These are phyloP conservation scores for Murraya paniculata DNA, from an alignment of 345 rosid genomes.

Conservation along the genomic window DNA sequence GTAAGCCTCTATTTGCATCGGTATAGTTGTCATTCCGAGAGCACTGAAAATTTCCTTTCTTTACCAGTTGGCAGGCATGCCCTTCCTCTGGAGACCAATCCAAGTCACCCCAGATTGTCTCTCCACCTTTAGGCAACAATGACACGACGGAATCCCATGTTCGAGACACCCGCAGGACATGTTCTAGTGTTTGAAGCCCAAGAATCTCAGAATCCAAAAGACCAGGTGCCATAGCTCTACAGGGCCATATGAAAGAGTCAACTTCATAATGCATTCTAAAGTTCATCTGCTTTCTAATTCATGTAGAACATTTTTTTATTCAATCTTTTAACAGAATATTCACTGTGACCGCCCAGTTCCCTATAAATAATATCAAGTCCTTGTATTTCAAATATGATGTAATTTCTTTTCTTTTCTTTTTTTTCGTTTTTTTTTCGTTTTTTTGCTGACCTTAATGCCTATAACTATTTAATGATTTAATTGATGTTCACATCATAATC, in stretches of 20 bases:
- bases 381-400: neutral
- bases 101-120: constrained; percentile 64
- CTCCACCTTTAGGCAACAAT: constrained; percentile 79
- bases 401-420: neutral
- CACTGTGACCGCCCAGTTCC: neutral
- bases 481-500: neutral
- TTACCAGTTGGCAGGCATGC: constrained; percentile 32
- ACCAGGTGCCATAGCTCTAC: constrained; percentile 56
- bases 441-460: neutral
- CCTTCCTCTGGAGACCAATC: constrained; percentile 67
- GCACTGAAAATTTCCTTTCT: constrained; percentile 26
- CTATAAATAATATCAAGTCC: neutral
- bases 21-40: constrained; percentile 24
- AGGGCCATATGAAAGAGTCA: constrained; percentile 13
- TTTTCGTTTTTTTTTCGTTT: too few relatives aligned
- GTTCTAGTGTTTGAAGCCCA: constrained; percentile 57
- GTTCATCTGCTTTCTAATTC: neutral
- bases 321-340: neutral
- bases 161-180: constrained; percentile 53
- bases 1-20: constrained; percentile 26
- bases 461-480: neutral
- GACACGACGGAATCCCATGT: constrained; percentile 75
- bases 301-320: neutral
- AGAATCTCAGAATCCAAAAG: constrained; percentile 49
- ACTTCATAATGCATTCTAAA: neutral